Conservation (phyloP, 805 yeast species). For the Schizosaccharomyces japonicus region DNA sequence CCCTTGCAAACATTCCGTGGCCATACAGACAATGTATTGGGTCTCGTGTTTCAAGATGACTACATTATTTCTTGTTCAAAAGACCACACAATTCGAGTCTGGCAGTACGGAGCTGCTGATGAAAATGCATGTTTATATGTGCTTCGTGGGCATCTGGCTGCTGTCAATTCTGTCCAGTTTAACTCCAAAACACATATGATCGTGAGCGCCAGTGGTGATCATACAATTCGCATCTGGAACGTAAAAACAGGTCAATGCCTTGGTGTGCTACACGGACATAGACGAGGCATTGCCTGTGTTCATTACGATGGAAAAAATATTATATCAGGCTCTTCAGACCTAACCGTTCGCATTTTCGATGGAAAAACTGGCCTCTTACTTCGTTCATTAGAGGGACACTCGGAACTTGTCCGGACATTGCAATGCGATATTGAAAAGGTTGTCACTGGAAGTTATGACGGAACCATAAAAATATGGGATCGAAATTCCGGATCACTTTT, state of each 20-base stretch:
- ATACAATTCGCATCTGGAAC: conserved; percentile 66
- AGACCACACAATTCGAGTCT: conserved; percentile 16
- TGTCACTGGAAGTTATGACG: conserved; percentile 18
- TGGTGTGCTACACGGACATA: conserved; percentile 51
- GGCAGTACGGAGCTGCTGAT: conserved; percentile 9
- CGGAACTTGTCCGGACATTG: conserved; percentile 50
- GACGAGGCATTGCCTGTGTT: conserved; percentile 65
- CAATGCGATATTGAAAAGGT: conserved; percentile 13
- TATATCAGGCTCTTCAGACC: conserved; percentile 1
- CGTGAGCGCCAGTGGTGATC: conserved; percentile 33
- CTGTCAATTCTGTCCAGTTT: conserved; percentile 18
- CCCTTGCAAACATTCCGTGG: conserved; percentile 12
- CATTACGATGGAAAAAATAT: conserved; percentile 29
- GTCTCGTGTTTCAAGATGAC: conserved; percentile 12
- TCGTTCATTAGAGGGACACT: conserved; percentile 51
- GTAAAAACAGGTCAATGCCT: conserved; percentile 42
- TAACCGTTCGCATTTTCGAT: conserved; percentile 18
- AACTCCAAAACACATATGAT: conserved; percentile 10
- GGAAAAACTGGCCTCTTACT: conserved; percentile 47
- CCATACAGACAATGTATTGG: conserved; percentile 15
- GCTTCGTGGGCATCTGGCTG: conserved; percentile 15
- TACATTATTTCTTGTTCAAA: conserved; percentile 17
- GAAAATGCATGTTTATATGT: not conserved
- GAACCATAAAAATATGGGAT: conserved; percentile 18
- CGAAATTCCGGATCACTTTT: conserved; percentile 8